phyloP scores from a whole-genome alignment of 2,329 filamentous ascomycete species.

The Diaporthe capsici region DNA sequence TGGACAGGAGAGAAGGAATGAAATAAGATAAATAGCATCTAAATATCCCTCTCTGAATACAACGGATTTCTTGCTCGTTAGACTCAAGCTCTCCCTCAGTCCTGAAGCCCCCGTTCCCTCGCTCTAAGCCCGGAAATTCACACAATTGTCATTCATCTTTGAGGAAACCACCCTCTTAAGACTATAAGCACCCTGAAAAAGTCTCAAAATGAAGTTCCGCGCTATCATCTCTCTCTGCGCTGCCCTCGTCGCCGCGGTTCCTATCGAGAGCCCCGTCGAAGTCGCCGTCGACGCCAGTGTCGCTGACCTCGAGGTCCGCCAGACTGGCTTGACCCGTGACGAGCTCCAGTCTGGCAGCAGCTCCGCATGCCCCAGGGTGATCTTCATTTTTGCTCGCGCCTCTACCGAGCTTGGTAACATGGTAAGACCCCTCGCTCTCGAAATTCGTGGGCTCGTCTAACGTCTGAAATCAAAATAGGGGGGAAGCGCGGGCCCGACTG shows the following conservation, averaged over 20 bases:
- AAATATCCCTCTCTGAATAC: not conserved
- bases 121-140: not conserved
- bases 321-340: slow-evolving; percentile 11
- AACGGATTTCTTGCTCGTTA: not conserved
- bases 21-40: slow-evolving; percentile 11
- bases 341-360: slow-evolving; percentile 15
- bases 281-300: not conserved
- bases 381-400: slow-evolving; percentile 58
- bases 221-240: not conserved
- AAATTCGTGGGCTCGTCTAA: not conserved
- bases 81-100: slow-evolving; percentile 21
- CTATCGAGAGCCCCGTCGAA: not conserved
- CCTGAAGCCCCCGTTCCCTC: not conserved
- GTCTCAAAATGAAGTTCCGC: slow-evolving; percentile 1
- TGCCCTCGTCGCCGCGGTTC: not conserved
- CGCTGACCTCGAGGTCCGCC: slow-evolving; percentile 7
- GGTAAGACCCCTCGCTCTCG: slow-evolving; percentile 44
- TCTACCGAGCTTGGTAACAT: slow-evolving; percentile 57
- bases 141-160: not conserved
- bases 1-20: not conserved
- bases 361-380: slow-evolving; percentile 51
- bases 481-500: slow-evolving; percentile 45
- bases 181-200: not conserved
- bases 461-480: not conserved
- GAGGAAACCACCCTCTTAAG: no score